Conservation (phyloP, 129 eudicot species). For the Artemisia annua region DNA sequence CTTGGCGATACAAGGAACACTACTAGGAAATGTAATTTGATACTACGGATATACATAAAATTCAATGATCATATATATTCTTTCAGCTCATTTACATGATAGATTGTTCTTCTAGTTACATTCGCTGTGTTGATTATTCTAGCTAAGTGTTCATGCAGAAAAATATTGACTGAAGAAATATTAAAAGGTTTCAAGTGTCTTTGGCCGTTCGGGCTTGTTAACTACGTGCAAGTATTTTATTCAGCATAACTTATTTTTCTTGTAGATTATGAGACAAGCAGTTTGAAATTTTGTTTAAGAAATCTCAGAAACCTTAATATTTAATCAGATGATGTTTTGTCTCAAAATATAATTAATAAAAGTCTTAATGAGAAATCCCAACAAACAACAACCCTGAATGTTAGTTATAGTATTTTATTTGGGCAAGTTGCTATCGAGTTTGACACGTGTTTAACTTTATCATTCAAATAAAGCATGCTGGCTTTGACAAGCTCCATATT, state of each 20-base stretch:
- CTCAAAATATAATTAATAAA: not conserved
- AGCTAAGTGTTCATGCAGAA: not conserved
- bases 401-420: not conserved
- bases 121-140: not conserved
- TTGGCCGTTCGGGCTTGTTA: too few species aligned
- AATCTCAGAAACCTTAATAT: too few species aligned
- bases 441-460: slow-evolving; percentile 9
- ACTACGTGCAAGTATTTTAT: too few species aligned
- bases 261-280: too few species aligned
- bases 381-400: too few species aligned
- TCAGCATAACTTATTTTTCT: too few species aligned
- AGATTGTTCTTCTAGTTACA: not conserved
- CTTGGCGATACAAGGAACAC: too few species aligned
- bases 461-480: slow-evolving; percentile 28
- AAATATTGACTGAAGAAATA: too few species aligned
- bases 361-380: not conserved
- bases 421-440: slow-evolving; percentile 5
- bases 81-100: slow-evolving; percentile 12
- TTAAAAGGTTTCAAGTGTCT: too few species aligned
- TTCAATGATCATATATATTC: slow-evolving; percentile 15
- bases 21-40: not conserved
- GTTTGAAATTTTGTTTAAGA: too few species aligned
- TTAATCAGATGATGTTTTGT: too few species aligned
- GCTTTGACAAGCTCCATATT: slow-evolving; percentile 14
- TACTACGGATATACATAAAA: slow-evolving; percentile 12